Evolutionary conservation across 2,329 filamentous ascomycete genomes (phyloP), one percentile per base, ranked within the genome.

Genomic region (Penicillium concentricum): DNA sequence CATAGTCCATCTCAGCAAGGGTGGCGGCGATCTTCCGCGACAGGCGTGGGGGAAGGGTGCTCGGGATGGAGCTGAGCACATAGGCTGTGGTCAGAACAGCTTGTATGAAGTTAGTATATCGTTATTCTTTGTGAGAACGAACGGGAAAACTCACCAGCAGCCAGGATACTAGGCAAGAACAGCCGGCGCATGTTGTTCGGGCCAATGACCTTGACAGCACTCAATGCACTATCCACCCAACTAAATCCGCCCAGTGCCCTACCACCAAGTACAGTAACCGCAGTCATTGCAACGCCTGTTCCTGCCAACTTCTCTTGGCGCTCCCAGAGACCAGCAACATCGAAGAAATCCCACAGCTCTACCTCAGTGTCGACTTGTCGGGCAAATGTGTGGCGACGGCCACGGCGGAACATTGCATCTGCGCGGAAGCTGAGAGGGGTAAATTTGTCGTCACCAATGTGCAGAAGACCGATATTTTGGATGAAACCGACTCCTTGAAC

Each of bases 251-350:
- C 91, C 38, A 99, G 79, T 69, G 94, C 82, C 46, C 91, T 84
- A 47, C 89, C 85, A 55, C 93, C 91, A 5, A 97, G 81, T 2
- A 96, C 91, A 55, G 91, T 92, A 10, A 90, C 90, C 35, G 96
- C 84, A 1, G 94, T 99, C 69, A 99, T 82, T 6, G 93, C 94
- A 88, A 99, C 92, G 61, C 94, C 90, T 3, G 92, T 95, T 38
- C 93, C 91, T 6, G 93, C 92, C 54, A 95, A 82, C 81, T 97
- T 99, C 76, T 99, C 94, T 72, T 97, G 93, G 52, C 87, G 84
- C 69, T 97, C 91, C 78, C 96, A 83, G 6, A 97, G 77, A 12
- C 86, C 89, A 18, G 86, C 82, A 73, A 92, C 82, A 74, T 99
- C 94, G 67, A 99, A 90, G 80, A 99, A 97, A 77, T 99, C 94